These are phyloP conservation scores for Calonectria leucothoes DNA, from an alignment of 2,329 filamentous ascomycete species.

Conservation along the genomic window DNA sequence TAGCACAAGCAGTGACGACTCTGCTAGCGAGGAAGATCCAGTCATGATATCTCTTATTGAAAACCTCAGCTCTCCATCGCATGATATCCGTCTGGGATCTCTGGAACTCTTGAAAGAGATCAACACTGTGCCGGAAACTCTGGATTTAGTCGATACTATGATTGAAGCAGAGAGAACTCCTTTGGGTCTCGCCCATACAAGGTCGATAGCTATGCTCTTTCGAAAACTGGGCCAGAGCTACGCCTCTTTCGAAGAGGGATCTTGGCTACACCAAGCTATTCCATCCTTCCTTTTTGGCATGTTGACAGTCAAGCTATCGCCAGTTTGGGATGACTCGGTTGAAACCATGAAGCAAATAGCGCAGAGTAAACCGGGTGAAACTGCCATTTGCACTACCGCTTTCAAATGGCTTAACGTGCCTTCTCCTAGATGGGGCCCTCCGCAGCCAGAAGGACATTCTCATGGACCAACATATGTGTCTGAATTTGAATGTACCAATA, in stretches of 20 bases:
- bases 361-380: conserved; percentile 77
- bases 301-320: conserved; percentile 85
- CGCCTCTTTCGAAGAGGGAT: conserved; percentile 65
- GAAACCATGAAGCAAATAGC: conserved; percentile 81
- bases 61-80: conserved; percentile 81
- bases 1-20: conserved; percentile 55
- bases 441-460: conserved; percentile 48
- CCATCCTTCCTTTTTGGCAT: conserved; percentile 90
- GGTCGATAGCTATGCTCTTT: conserved; percentile 86
- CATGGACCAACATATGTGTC: conserved; percentile 61
- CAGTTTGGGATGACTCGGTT: conserved; percentile 87
- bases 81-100: conserved; percentile 78
- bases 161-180: conserved; percentile 84
- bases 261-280: conserved; percentile 78
- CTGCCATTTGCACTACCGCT: conserved; percentile 75
- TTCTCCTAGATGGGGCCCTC: conserved; percentile 65
- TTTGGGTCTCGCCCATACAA: conserved; percentile 79
- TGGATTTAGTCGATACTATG: conserved; percentile 63
- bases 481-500: conserved; percentile 88
- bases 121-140: conserved; percentile 40
- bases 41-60: conserved; percentile 74
- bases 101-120: conserved; percentile 78
- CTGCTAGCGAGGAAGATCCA: conserved; percentile 63
- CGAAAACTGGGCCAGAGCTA: conserved; percentile 80
- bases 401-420: conserved; percentile 80